Evolutionary conservation across 306 rosid genomes (phyloP).

Genomic region (Quillaja saponaria): DNA sequence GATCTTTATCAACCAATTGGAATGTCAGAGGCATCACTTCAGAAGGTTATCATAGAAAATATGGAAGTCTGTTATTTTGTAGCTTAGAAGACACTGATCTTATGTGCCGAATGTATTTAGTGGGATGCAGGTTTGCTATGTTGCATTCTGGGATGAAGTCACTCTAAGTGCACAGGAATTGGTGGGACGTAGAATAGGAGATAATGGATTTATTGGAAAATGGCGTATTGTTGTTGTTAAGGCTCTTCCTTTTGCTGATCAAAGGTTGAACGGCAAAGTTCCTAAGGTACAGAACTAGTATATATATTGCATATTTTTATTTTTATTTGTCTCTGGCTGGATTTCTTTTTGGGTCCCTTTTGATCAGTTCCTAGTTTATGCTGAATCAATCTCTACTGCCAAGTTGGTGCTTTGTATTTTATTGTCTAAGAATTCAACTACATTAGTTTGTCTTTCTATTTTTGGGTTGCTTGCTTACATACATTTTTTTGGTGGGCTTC

Average conservation of each 20-base stretch:
- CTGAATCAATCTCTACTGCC: no score
- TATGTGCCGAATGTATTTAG: constrained; percentile 40
- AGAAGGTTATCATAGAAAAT: constrained; percentile 53
- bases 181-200: constrained; percentile 57
- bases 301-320: background rate
- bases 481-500: no score
- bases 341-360: no score
- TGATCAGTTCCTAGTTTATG: no score
- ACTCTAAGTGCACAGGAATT: constrained; percentile 69
- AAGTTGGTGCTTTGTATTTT: no score
- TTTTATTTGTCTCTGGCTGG: background rate
- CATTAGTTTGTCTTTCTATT: no score
- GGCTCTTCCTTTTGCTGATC: constrained; percentile 90
- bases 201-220: constrained; percentile 70
- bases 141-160: constrained; percentile 96
- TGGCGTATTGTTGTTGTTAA: constrained; percentile 82
- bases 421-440: no score
- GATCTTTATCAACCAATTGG: constrained; percentile 99
- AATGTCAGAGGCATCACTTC: constrained; percentile 71
- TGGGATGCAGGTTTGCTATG: constrained; percentile 84
- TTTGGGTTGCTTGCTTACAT: no score
- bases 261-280: constrained; percentile 94
- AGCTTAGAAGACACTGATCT: constrained; percentile 37
- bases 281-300: constrained; percentile 63
- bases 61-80: constrained; percentile 18